These are phyloP conservation scores for Chaetomium sp. DNA, from an alignment of 2,329 filamentous ascomycete genomes.

Conservation along the genomic window DNA sequence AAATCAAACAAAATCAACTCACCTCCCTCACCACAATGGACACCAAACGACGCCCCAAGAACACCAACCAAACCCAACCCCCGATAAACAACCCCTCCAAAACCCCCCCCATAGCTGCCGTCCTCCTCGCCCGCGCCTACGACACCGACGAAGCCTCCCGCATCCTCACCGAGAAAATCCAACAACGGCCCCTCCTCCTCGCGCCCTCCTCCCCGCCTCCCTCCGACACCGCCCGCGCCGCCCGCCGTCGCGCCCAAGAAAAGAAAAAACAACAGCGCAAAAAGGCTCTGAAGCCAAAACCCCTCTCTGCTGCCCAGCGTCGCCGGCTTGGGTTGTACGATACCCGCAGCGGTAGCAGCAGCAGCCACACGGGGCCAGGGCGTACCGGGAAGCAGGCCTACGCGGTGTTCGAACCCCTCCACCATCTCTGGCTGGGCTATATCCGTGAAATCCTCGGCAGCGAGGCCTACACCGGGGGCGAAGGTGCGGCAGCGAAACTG, in stretches of 20 bases:
- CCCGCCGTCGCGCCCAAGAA: constrained; percentile 44
- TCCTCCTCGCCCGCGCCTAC: constrained; percentile 71
- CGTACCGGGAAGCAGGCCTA: constrained; percentile 41
- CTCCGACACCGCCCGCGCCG: constrained; percentile 48
- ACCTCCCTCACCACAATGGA: neutral
- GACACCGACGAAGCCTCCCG: constrained; percentile 62
- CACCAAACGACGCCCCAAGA: neutral
- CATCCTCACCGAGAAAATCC: constrained; percentile 77
- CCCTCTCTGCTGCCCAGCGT: constrained; percentile 74
- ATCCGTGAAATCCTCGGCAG: constrained; percentile 71
- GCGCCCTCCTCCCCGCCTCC: constrained; percentile 65
- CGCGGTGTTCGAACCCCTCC: constrained; percentile 67
- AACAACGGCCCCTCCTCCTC: constrained; percentile 73
- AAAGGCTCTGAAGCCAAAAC: constrained; percentile 49
- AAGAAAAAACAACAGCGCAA: constrained; percentile 41
- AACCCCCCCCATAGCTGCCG: constrained; percentile 43
- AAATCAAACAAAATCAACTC: neutral
- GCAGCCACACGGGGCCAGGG: constrained; percentile 35
- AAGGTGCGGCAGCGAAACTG: constrained; percentile 64
- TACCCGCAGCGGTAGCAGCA: constrained; percentile 60
- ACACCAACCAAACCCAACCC: constrained; percentile 2
- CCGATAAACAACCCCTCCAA: constrained; percentile 22
- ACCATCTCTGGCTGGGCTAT: constrained; percentile 77
- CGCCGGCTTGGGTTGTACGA: constrained; percentile 67
- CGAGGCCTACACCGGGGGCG: constrained; percentile 49